Evolutionary conservation across 169 alveolate genomes (phyloP).

Genomic region (Plasmodium inui): DNA sequence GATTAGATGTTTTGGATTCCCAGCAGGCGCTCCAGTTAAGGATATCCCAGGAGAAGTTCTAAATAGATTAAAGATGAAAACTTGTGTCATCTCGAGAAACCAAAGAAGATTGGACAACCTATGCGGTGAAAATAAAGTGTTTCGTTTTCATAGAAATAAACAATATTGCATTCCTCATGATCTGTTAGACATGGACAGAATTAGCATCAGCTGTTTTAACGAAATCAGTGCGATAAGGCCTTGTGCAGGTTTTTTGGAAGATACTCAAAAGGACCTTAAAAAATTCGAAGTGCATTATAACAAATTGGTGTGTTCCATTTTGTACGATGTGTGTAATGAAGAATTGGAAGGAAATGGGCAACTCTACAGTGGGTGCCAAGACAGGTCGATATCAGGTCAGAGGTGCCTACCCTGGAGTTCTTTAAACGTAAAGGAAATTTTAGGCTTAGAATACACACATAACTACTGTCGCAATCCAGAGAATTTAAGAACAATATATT

Average conservation of each 20-base stretch:
- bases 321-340: slow-evolving; percentile 24
- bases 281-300: background rate
- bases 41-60: background rate
- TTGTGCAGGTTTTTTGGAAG: slow-evolving; percentile 28
- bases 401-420: slow-evolving; percentile 47
- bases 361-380: slow-evolving; percentile 35
- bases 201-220: background rate
- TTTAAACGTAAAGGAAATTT: background rate
- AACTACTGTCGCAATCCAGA: slow-evolving; percentile 70
- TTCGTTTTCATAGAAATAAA: background rate
- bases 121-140: slow-evolving; percentile 63
- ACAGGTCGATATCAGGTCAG: slow-evolving; percentile 17
- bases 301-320: background rate
- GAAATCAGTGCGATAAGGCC: background rate
- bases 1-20: background rate
- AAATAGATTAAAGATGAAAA: background rate
- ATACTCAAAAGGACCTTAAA: background rate
- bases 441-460: background rate
- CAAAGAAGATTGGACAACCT: slow-evolving; percentile 33
- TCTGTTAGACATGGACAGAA: background rate
- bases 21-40: background rate
- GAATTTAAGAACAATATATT: slow-evolving; percentile 4
- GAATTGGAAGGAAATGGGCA: slow-evolving; percentile 9
- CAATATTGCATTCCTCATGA: slow-evolving; percentile 69
- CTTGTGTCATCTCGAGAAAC: slow-evolving; percentile 27